A percentile compares a stretch with the other conserved stretches of the same genome.
phyloP scores from a whole-genome alignment of 768 basidiomycete species.

The Pholiota conissans region DNA sequence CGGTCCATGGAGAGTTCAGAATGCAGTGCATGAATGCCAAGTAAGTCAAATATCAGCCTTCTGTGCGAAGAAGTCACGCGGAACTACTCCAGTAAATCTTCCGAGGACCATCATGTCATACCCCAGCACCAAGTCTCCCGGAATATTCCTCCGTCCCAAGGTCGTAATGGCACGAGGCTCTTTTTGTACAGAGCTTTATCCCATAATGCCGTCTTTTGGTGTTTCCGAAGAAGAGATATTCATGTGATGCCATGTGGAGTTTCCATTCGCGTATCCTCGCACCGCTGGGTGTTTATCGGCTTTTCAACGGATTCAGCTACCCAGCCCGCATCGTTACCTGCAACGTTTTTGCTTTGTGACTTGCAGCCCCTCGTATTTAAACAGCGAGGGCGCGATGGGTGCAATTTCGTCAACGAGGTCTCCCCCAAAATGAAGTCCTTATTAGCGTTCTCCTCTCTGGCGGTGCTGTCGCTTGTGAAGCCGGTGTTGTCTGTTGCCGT shows the following conservation, averaged over 20 bases:
- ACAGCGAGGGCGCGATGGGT: background rate
- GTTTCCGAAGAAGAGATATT: slow-evolving; percentile 3
- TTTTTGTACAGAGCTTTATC: background rate
- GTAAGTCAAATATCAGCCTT: too few relatives aligned
- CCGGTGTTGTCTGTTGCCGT: slow-evolving; percentile 36
- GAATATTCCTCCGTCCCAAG: background rate
- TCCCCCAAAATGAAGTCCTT: slow-evolving; percentile 29
- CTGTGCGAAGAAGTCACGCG: background rate
- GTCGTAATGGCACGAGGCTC: background rate
- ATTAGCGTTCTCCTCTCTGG: slow-evolving; percentile 30
- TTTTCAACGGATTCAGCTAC: slow-evolving; percentile 24
- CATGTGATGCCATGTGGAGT: background rate
- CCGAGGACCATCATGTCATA: background rate
- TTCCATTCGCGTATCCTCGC: background rate
- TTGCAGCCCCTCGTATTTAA: background rate
- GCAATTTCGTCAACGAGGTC: background rate
- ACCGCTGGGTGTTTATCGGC: slow-evolving; percentile 28
- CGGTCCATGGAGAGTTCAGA: background rate
- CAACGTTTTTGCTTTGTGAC: background rate
- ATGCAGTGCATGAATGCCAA: too few relatives aligned
- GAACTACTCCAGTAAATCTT: background rate
- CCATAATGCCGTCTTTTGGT: background rate
- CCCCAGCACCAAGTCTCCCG: background rate
- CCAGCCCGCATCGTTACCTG: background rate
- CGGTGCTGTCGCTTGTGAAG: slow-evolving; percentile 28